phyloP scores from a whole-genome alignment of 2,329 filamentous ascomycete genomes.

The Aspergillus chevalieri region DNA sequence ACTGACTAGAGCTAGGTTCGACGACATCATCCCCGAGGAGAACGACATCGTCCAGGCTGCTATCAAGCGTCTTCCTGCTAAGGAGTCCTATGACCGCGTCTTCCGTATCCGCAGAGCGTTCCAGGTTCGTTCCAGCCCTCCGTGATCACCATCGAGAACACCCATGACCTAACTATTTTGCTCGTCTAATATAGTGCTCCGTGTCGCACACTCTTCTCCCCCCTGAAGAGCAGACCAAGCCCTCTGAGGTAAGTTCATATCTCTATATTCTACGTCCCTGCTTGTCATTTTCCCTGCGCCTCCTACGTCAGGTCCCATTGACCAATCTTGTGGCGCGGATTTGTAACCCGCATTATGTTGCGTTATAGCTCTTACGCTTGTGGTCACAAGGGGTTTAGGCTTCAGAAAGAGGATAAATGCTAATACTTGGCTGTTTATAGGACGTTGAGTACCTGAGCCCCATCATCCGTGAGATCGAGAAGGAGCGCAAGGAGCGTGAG shows the following conservation, averaged over 20 bases:
- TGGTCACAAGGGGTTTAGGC: not conserved
- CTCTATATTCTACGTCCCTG: slow-evolving; percentile 1
- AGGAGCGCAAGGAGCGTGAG: slow-evolving; percentile 59
- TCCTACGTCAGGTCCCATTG: slow-evolving; percentile 22
- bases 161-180: slow-evolving; percentile 10
- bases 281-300: slow-evolving; percentile 8
- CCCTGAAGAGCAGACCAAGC: slow-evolving; percentile 61
- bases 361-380: slow-evolving; percentile 1
- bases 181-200: slow-evolving; percentile 50
- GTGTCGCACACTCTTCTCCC: slow-evolving; percentile 61
- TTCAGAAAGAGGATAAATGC: slow-evolving; percentile 3
- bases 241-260: slow-evolving; percentile 52
- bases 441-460: slow-evolving; percentile 61
- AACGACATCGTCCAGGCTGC: slow-evolving; percentile 78
- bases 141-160: not conserved
- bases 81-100: slow-evolving; percentile 92
- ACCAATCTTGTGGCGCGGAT: slow-evolving; percentile 33
- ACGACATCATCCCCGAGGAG: slow-evolving; percentile 94
- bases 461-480: slow-evolving; percentile 64
- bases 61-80: slow-evolving; percentile 80
- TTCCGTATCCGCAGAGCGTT: slow-evolving; percentile 94
- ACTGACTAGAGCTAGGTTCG: slow-evolving; percentile 56
- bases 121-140: slow-evolving; percentile 54
- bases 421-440: slow-evolving; percentile 37
- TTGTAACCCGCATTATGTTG: slow-evolving; percentile 21